A percentile compares a stretch with the other conserved stretches of the same genome.
Evolutionary conservation across 2,329 filamentous ascomycete genomes (phyloP).

Genomic region (Exophiala sp.): DNA sequence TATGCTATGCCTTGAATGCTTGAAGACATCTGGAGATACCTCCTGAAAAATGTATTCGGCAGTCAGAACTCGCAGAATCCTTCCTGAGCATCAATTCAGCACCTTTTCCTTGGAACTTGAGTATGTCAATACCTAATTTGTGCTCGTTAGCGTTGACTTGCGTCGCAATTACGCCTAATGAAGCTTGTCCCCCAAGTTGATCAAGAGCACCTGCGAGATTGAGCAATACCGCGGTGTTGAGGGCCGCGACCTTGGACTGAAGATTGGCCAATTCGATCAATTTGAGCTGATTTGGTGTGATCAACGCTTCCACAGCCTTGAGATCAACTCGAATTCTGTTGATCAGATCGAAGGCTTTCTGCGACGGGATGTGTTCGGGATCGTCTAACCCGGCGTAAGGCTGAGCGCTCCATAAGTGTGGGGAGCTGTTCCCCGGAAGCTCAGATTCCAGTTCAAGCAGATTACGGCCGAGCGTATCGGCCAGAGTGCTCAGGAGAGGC

Average conservation of each 20-base stretch:
- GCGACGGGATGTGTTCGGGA: slow-evolving; percentile 29
- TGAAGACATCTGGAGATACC: slow-evolving; percentile 1
- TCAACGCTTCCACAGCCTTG: slow-evolving; percentile 8
- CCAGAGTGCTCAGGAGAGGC: background rate
- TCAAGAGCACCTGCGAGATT: slow-evolving; percentile 7
- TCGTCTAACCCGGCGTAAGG: slow-evolving; percentile 31
- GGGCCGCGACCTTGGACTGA: slow-evolving; percentile 1
- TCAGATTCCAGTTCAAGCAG: background rate
- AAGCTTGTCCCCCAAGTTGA: slow-evolving; percentile 3
- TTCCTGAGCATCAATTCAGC: background rate
- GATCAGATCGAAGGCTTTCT: slow-evolving; percentile 30
- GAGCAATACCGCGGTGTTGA: slow-evolving; percentile 4
- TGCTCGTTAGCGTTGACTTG: slow-evolving; percentile 6
- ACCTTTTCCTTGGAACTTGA: no score
- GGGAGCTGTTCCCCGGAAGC: background rate
- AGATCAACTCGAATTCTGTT: slow-evolving; percentile 10
- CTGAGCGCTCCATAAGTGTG: slow-evolving; percentile 12
- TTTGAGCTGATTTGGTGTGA: slow-evolving; percentile 10
- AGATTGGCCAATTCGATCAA: slow-evolving; percentile 2
- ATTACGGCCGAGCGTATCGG: background rate
- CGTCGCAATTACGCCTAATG: slow-evolving; percentile 1
- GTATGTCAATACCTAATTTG: slow-evolving; percentile 5
- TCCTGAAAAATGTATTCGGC: slow-evolving; percentile 12
- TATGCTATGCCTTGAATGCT: slow-evolving; percentile 9
- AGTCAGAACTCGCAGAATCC: slow-evolving; percentile 4